Percentiles rank a stretch among this genome's conserved stretches.
These are phyloP conservation scores for Moricandia moricandioides DNA, from an alignment of 345 rosid genomes.

Conservation along the genomic window DNA sequence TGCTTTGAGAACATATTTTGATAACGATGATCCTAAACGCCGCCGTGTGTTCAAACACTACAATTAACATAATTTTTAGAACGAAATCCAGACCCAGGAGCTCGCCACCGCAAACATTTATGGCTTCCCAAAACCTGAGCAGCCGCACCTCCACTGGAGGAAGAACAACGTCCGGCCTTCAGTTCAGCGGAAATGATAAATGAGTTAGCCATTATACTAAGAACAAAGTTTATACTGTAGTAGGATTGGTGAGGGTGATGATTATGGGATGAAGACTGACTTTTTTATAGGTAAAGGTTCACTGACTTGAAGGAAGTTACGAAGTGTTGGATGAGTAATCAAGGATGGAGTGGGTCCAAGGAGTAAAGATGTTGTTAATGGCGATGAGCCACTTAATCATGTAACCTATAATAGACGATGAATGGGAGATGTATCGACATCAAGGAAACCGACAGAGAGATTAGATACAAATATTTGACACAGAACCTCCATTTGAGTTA, in stretches of 20 bases:
- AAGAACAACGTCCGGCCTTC: background rate
- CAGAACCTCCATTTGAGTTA: background rate
- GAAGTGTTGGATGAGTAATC: background rate
- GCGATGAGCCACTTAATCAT: background rate
- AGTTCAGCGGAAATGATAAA: background rate
- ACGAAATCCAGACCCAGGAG: background rate
- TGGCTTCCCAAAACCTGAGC: background rate
- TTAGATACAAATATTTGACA: background rate
- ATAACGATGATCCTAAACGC: background rate
- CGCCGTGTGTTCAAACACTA: background rate
- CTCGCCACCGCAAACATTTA: background rate
- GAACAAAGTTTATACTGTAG: no score
- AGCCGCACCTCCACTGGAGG: background rate
- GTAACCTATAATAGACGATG: background rate
- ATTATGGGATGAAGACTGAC: background rate
- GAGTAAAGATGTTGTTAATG: background rate
- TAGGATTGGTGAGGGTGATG: background rate
- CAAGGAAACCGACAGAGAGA: background rate
- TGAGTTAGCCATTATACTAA: background rate
- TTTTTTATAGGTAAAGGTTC: background rate
- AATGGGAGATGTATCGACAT: background rate
- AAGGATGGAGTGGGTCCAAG: background rate
- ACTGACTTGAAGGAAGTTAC: background rate
- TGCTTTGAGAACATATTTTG: background rate
- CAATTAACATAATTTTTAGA: no score